Percentiles rank a stretch among this genome's conserved stretches.
Conservation (phyloP, 257 asterid species). For the Przewalskia tangutica region DNA sequence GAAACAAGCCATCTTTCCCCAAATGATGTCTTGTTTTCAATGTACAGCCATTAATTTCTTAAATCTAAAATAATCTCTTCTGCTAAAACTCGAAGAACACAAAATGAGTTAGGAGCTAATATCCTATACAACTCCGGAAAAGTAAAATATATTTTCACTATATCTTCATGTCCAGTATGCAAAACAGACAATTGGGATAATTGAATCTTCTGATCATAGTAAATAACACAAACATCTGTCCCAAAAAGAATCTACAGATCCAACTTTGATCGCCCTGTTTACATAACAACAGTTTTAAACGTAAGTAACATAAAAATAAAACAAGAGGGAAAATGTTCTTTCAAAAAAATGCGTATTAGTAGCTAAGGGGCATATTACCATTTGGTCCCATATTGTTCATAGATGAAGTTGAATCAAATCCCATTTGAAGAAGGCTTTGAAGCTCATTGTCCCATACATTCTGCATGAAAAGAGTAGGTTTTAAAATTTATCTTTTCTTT, state of each 20-base stretch:
- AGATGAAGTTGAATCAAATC: conserved; percentile 46
- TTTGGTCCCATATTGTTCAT: conserved; percentile 45
- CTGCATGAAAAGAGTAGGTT: conserved; percentile 21
- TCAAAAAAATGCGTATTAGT: background rate
- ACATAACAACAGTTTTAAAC: background rate
- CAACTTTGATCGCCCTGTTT: conserved; percentile 42
- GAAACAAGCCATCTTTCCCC: conserved; percentile 28
- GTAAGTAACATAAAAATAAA: too few relatives aligned
- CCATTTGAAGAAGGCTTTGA: conserved; percentile 59
- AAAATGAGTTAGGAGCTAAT: conserved; percentile 38
- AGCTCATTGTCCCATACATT: conserved; percentile 56
- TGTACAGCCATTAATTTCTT: conserved; percentile 28
- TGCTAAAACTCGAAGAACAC: conserved; percentile 71
- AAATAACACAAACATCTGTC: conserved; percentile 7
- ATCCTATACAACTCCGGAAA: conserved; percentile 50
- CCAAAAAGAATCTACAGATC: conserved; percentile 28
- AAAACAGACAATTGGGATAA: conserved; percentile 12
- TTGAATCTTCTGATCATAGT: conserved; percentile 15
- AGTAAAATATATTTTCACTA: conserved; percentile 14
- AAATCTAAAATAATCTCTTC: conserved; percentile 46
- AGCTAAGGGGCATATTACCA: conserved; percentile 25
- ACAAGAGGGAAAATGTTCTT: background rate
- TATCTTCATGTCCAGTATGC: conserved; percentile 16
- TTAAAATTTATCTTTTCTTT: background rate
- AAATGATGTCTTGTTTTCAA: conserved; percentile 19